Conservation (phyloP, 352 stramenopile genomes). For the Stramenopiles sp. region DNA sequence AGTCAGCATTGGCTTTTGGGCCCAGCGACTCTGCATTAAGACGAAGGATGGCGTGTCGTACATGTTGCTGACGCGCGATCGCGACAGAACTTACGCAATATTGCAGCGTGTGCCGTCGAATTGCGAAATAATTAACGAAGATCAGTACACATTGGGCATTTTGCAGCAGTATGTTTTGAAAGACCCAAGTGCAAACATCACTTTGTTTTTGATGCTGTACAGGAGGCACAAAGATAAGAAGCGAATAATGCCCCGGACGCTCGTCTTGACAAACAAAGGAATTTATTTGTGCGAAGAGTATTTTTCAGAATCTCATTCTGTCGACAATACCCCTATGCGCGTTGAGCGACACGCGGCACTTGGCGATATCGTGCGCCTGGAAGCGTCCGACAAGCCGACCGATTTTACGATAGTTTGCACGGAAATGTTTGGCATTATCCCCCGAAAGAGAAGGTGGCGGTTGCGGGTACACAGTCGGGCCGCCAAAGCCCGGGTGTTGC, state of each 20-base stretch:
- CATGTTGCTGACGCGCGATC: background rate
- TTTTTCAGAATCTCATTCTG: background rate
- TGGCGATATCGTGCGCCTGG: background rate
- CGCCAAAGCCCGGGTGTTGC: background rate
- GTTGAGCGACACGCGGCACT: background rate
- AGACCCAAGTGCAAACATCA: background rate
- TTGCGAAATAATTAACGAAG: background rate
- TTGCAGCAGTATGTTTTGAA: background rate
- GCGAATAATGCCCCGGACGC: background rate
- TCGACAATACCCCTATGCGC: background rate
- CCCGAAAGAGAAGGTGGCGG: background rate
- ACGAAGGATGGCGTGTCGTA: background rate
- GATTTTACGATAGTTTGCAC: slow-evolving; percentile 1
- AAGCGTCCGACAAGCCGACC: background rate
- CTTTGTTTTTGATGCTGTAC: background rate
- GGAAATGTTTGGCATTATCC: slow-evolving; percentile 5
- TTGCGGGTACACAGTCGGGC: background rate
- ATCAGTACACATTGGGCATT: background rate
- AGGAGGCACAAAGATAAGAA: background rate
- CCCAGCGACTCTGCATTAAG: background rate
- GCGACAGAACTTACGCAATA: background rate
- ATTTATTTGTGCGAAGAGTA: background rate
- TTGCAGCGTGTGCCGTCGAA: background rate
- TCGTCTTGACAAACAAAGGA: background rate
- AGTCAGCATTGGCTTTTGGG: background rate